Evolutionary conservation across 2,329 filamentous ascomycete species (phyloP).

Genomic region (Dothiorella sarmentorum): DNA sequence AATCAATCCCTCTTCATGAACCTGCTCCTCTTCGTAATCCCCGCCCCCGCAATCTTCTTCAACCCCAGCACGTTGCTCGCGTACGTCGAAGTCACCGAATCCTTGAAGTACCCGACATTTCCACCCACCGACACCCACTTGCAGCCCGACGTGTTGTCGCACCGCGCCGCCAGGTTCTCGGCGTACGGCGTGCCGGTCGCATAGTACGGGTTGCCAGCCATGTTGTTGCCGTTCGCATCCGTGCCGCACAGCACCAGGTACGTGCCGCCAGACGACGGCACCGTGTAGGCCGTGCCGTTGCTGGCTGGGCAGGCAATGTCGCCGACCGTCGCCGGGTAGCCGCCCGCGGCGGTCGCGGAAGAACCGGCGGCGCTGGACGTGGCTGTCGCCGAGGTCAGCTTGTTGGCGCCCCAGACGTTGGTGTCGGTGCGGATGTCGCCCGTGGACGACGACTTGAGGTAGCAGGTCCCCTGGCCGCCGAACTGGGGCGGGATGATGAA

Average conservation of each 20-base stretch:
- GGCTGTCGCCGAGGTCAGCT: background rate
- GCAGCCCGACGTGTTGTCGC: background rate
- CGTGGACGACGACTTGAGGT: conserved; percentile 2
- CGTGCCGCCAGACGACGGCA: background rate
- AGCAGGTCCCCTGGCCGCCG: conserved; percentile 5
- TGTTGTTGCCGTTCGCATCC: background rate
- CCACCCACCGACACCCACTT: background rate
- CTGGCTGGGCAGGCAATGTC: background rate
- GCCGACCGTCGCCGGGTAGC: background rate
- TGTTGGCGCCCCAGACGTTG: conserved; percentile 9
- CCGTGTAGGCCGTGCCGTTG: conserved; percentile 4
- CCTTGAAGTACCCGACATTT: conserved; percentile 7
- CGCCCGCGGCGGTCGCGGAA: background rate
- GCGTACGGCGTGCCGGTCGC: background rate
- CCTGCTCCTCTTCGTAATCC: background rate
- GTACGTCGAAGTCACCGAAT: background rate
- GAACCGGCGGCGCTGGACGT: background rate
- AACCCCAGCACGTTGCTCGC: background rate
- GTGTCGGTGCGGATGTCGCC: background rate
- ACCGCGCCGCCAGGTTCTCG: background rate
- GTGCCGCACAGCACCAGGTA: background rate
- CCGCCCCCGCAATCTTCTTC: background rate
- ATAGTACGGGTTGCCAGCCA: conserved; percentile 3
- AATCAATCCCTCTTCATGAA: too few relatives aligned
- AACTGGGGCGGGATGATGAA: conserved; percentile 14